Evolutionary conservation across 352 stramenopile genomes (phyloP).

Genomic region (Pythium oligandrum): DNA sequence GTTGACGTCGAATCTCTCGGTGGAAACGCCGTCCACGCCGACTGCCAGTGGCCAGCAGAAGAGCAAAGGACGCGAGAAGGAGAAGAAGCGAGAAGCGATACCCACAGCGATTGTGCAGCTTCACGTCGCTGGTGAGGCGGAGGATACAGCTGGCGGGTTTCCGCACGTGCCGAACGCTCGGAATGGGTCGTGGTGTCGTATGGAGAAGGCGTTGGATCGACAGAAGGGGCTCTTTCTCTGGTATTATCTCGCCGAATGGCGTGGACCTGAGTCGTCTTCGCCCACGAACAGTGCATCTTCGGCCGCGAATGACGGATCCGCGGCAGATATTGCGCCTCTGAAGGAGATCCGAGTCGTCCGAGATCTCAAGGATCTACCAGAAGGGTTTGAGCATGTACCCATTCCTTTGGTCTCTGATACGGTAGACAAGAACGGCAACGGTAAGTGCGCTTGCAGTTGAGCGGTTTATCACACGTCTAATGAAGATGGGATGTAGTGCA

Average conservation of each 20-base stretch:
- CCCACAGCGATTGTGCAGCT: slow-evolving; percentile 48
- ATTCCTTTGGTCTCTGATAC: slow-evolving; percentile 40
- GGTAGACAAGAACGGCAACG: slow-evolving; percentile 30
- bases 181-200: slow-evolving; percentile 33
- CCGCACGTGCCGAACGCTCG: slow-evolving; percentile 6
- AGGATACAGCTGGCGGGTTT: slow-evolving; percentile 13
- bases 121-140: slow-evolving; percentile 30
- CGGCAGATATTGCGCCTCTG: slow-evolving; percentile 33
- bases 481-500: slow-evolving; percentile 8
- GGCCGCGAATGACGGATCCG: no score
- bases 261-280: slow-evolving; percentile 6
- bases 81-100: slow-evolving; percentile 3
- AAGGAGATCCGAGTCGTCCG: slow-evolving; percentile 81
- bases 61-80: not conserved
- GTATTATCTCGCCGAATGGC: slow-evolving; percentile 35
- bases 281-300: not conserved
- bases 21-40: not conserved
- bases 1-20: slow-evolving; percentile 7
- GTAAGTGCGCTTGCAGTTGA: slow-evolving; percentile 1
- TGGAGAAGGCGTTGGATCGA: slow-evolving; percentile 77
- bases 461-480: no score
- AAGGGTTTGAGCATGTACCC: slow-evolving; percentile 54
- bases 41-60: not conserved
- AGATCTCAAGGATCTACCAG: slow-evolving; percentile 54
- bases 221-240: slow-evolving; percentile 56